Evolutionary conservation across 805 yeast species (phyloP).

Genomic region (Myxozyma udenii): DNA sequence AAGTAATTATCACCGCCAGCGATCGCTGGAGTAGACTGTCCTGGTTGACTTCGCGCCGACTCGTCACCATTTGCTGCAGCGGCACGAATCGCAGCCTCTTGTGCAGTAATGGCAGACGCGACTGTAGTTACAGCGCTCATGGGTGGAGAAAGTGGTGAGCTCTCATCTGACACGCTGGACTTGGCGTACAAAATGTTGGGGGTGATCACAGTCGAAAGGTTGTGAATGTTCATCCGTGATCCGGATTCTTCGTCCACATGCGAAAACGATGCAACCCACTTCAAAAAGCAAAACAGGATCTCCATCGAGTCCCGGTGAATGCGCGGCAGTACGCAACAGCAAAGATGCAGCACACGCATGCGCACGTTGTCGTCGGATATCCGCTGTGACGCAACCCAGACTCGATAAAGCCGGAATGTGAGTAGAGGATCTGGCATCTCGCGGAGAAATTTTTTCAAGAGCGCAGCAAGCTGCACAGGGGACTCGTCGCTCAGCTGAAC

Average conservation of each 20-base stretch:
- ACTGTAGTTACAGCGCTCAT: not conserved
- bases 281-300: conserved; percentile 77
- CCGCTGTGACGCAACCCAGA: conserved; percentile 53
- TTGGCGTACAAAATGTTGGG: conserved; percentile 76
- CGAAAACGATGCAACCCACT: conserved; percentile 95
- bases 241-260: conserved; percentile 86
- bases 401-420: conserved; percentile 67
- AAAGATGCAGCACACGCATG: conserved; percentile 56
- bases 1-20: conserved; percentile 67
- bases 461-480: conserved; percentile 89
- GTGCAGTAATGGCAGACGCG: not conserved
- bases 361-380: conserved; percentile 45
- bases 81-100: not conserved
- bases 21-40: conserved; percentile 30
- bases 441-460: conserved; percentile 84
- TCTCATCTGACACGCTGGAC: conserved; percentile 8
- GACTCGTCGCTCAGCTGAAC: conserved; percentile 50
- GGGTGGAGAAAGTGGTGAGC: not conserved
- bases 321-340: conserved; percentile 75
- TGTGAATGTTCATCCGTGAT: conserved; percentile 94
- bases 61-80: not conserved
- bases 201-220: conserved; percentile 90
- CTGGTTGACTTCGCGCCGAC: not conserved
- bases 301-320: conserved; percentile 81
- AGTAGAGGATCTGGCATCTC: conserved; percentile 90